Percentiles rank a stretch among this genome's conserved stretches.
These are phyloP conservation scores for Triglochin maritima DNA, from an alignment of 106 monocot genomes.

Conservation along the genomic window DNA sequence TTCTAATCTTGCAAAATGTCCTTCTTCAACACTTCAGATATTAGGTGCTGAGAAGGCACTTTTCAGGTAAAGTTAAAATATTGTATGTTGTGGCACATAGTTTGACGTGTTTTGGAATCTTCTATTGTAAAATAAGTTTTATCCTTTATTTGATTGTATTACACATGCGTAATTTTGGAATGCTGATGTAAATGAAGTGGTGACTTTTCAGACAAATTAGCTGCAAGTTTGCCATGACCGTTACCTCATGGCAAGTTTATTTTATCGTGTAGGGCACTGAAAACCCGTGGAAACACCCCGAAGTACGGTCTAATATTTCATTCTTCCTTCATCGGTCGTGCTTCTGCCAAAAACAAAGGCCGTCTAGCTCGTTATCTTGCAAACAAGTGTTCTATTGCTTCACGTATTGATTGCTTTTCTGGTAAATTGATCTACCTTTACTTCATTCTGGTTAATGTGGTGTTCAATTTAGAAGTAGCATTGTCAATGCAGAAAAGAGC, in stretches of 20 bases:
- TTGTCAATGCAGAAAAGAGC: conserved; percentile 30
- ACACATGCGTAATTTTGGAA: background rate
- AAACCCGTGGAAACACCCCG: conserved; percentile 85
- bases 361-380: conserved; percentile 91
- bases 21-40: conserved; percentile 88
- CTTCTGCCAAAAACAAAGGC: conserved; percentile 72
- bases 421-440: conserved; percentile 21
- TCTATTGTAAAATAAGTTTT: background rate
- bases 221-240: too few species aligned
- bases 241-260: background rate
- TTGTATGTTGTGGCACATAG: background rate
- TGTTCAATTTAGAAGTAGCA: background rate
- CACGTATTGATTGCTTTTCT: conserved; percentile 91
- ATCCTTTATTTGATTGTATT: background rate
- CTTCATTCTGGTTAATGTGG: too few species aligned
- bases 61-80: conserved; percentile 46
- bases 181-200: background rate
- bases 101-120: background rate
- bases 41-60: conserved; percentile 97
- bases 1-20: conserved; percentile 82
- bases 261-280: conserved; percentile 47
- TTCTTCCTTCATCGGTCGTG: conserved; percentile 94
- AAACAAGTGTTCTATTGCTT: conserved; percentile 93
- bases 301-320: conserved; percentile 97
- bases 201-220: too few species aligned